Evolutionary conservation across 2,329 filamentous ascomycete genomes (phyloP).

Genomic region (Bipolaris sorokiniana): DNA sequence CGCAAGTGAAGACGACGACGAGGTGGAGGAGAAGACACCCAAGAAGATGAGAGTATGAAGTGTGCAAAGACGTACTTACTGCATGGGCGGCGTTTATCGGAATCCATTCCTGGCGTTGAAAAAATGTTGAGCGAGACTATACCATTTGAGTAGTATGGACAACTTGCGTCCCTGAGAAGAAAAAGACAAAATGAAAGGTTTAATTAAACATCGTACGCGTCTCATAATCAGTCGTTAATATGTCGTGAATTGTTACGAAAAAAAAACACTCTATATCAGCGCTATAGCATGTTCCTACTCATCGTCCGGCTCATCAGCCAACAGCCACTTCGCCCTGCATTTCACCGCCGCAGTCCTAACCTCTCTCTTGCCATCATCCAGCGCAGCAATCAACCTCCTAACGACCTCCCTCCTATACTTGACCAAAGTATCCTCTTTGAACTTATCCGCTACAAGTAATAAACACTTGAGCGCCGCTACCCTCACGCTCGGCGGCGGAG

Average conservation of each 20-base stretch:
- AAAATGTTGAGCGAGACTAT: slow-evolving; percentile 27
- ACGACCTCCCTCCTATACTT: slow-evolving; percentile 64
- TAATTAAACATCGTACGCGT: neutral
- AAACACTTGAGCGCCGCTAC: slow-evolving; percentile 57
- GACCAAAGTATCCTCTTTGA: slow-evolving; percentile 60
- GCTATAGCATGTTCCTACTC: slow-evolving; percentile 20
- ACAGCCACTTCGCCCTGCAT: slow-evolving; percentile 66
- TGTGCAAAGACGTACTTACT: slow-evolving; percentile 7
- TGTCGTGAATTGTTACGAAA: neutral
- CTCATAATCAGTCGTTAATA: slow-evolving; percentile 5
- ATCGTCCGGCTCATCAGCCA: slow-evolving; percentile 65
- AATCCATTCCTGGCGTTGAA: slow-evolving; percentile 23
- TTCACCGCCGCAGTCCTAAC: slow-evolving; percentile 68
- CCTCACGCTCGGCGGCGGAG: slow-evolving; percentile 51
- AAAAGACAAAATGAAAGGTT: neutral
- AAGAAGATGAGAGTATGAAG: slow-evolving; percentile 37
- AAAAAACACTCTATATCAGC: neutral
- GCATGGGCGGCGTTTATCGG: slow-evolving; percentile 43
- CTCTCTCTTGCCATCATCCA: slow-evolving; percentile 68
- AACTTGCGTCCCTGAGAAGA: neutral
- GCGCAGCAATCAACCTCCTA: slow-evolving; percentile 58
- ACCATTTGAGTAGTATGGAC: slow-evolving; percentile 13
- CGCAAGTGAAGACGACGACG: slow-evolving; percentile 22
- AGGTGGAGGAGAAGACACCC: slow-evolving; percentile 27
- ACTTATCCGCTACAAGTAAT: slow-evolving; percentile 54